Evolutionary conservation across 2,329 filamentous ascomycete species (phyloP), one percentile per base, ranked within the genome.

Genomic region (Xylariaceae sp.): DNA sequence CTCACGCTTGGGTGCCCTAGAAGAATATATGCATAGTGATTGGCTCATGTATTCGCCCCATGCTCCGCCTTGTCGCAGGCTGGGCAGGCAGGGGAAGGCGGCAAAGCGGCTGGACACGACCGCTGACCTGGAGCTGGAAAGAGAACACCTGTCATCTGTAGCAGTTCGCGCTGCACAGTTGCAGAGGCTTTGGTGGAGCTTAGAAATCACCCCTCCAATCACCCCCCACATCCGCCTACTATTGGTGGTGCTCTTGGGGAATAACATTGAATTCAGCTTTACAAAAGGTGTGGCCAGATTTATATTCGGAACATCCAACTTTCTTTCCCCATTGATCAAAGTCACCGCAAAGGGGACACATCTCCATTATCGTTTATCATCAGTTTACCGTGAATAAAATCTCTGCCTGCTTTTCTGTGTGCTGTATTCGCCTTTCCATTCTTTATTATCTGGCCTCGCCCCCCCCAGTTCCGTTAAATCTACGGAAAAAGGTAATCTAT

Each of bases 71-170:
- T 30, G 39, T 13, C 33, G 29, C 9, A 16, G 45, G 30, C 40
- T 41, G 46, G 48, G 42, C 42, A 20, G 27, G 29, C 16, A 13
- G 36, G 44, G 43, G 21, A 21, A 13, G 43, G 50, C 50, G 43
- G 20, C 36, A 44, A n/a, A 49, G 43, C 43, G 16, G 40, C 23
- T 51, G 29, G 24, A 43, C 36, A 51, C 42, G 27, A 29, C 42
- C 29, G 36, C 30, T 23, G 21, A 29, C 21, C 29, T 20, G 18
- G 30, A 35, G 26, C 26, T 30, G 18, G 43, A 57, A 67, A 66
- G 62, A 64, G 64, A 67, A 67, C 64, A 67, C 63, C 58, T 66
- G 64, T 65, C 64, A 63, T 65, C 45, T 56, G 35, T 50, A 24
- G 11, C 41, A 55, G 52, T 50, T 50, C 54, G 46, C 50, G 50